Evolutionary conservation across 768 basidiomycete species (phyloP).

Genomic region (Clathrus columnatus): DNA sequence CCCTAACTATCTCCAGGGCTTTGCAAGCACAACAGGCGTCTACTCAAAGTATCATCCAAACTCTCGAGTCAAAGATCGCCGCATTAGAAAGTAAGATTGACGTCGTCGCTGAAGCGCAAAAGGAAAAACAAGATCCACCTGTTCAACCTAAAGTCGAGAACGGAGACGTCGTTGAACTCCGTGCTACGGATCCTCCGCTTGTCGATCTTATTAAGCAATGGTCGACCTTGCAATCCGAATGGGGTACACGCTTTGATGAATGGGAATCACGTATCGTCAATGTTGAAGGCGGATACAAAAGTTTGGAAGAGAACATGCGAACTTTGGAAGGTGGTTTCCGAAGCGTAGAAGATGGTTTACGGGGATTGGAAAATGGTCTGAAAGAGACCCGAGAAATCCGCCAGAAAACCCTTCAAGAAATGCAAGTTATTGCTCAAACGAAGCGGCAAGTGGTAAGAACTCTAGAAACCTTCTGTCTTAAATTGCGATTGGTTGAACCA

Average conservation of each 20-base stretch:
- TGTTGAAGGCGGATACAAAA: conserved; percentile 15
- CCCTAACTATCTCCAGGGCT: conserved; percentile 60
- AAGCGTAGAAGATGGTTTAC: conserved; percentile 27
- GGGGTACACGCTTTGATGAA: conserved; percentile 33
- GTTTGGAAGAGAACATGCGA: conserved; percentile 26
- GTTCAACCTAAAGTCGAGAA: conserved; percentile 20
- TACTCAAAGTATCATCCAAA: conserved; percentile 66
- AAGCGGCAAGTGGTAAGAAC: conserved; percentile 16
- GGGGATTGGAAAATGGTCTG: conserved; percentile 24
- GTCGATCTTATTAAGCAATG: conserved; percentile 63
- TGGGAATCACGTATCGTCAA: not conserved
- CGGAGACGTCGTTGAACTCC: conserved; percentile 20
- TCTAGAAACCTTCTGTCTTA: not conserved
- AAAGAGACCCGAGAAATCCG: conserved; percentile 18
- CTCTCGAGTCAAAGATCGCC: conserved; percentile 59
- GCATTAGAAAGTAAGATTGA: conserved; percentile 33
- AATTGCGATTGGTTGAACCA: conserved; percentile 11
- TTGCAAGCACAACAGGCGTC: conserved; percentile 71
- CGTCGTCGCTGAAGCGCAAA: conserved; percentile 16
- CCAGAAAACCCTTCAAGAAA: not conserved
- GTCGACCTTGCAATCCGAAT: conserved; percentile 69
- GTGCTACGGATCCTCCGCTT: conserved; percentile 16
- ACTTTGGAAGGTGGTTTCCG: conserved; percentile 29
- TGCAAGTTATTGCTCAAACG: conserved; percentile 12
- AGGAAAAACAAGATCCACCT: conserved; percentile 25